Evolutionary conservation across 371 early-diverging fungal species (phyloP), one percentile per base, ranked within the genome.

Genomic region (Syncephalis fuscata): DNA sequence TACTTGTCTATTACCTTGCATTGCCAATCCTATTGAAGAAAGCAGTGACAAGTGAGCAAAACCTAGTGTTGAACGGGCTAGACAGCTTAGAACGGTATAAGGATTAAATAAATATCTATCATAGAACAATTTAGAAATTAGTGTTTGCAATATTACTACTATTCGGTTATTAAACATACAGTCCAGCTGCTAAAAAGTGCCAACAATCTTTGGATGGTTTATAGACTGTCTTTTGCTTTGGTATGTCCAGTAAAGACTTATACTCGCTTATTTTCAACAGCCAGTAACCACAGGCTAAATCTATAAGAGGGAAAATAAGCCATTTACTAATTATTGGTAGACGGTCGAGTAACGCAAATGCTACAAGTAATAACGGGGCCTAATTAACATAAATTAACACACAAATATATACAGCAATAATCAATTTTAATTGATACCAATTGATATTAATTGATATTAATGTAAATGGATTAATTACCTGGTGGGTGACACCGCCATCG

Each of bases 401-500:
- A 32, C 11, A 4, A 32, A 32, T 32, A 32, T 32, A 32, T 32
- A 32, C 11, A 32, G 4, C 4, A 7, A 32, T 41, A 11, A n/a
- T n/a, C n/a, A n/a, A n/a, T n/a, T n/a, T n/a, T n/a, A n/a, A n/a
- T n/a, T n/a, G n/a, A n/a, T n/a, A n/a, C n/a, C n/a, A n/a, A n/a
- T n/a, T n/a, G n/a, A n/a, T n/a, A n/a, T n/a, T n/a, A n/a, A n/a
- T n/a, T n/a, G n/a, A n/a, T n/a, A n/a, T 16, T 3, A 27, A 48
- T 48, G 15, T 38, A 19, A n/a, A 25, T 37, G 9, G 21, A 22
- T 38, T 40, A 2, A 26, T 9, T 59, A 85, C 88, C 65, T 90
- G 92, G 60, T 90, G 88, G 54, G 77, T 85, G 14, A 82, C 65
- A 27, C 82, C 87, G 15, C 89, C 90, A 57, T 88, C 87, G 60